These are phyloP conservation scores for Rhinocladiella similis DNA, from an alignment of 2,329 filamentous ascomycete species.

Conservation along the genomic window DNA sequence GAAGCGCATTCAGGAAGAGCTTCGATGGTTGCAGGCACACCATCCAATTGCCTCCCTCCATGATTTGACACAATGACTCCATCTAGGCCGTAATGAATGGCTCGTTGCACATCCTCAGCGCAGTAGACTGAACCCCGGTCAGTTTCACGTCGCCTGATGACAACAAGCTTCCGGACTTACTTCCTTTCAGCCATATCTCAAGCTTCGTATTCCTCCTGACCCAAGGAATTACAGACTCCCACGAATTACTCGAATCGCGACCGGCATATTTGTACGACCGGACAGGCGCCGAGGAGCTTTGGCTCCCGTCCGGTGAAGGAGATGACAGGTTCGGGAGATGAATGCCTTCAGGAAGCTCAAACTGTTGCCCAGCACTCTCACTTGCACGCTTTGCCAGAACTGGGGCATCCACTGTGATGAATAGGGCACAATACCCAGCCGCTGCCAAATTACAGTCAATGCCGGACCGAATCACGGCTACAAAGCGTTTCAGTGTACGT, in stretches of 20 bases:
- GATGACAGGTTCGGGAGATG: too few relatives aligned
- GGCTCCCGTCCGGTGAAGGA: too few relatives aligned
- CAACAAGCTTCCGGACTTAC: too few relatives aligned
- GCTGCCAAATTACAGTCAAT: too few relatives aligned
- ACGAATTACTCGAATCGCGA: conserved; percentile 46
- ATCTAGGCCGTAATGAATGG: conserved; percentile 8
- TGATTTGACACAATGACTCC: conserved; percentile 26
- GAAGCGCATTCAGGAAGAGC: conserved; percentile 26
- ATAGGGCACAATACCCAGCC: conserved; percentile 55
- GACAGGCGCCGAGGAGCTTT: too few relatives aligned
- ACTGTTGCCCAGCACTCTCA: conserved; percentile 10
- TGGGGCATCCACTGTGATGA: conserved; percentile 57
- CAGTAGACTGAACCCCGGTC: conserved; percentile 3
- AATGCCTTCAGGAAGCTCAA: too few relatives aligned
- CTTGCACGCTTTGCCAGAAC: conserved; percentile 49
- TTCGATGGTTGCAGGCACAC: conserved; percentile 37
- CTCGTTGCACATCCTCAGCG: conserved; percentile 1
- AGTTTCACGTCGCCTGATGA: background rate
- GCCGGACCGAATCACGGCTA: too few relatives aligned
- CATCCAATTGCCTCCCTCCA: conserved; percentile 38
- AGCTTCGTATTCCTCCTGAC: conserved; percentile 40
- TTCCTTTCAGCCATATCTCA: conserved; percentile 30
- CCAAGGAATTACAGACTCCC: conserved; percentile 53
- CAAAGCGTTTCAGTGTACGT: background rate
- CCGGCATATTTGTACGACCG: too few relatives aligned